A percentile compares a stretch with the other conserved stretches of the same genome.
These are phyloP conservation scores for Piper betle DNA, from an alignment of 164 flowering plant genomes.

Conservation along the genomic window DNA sequence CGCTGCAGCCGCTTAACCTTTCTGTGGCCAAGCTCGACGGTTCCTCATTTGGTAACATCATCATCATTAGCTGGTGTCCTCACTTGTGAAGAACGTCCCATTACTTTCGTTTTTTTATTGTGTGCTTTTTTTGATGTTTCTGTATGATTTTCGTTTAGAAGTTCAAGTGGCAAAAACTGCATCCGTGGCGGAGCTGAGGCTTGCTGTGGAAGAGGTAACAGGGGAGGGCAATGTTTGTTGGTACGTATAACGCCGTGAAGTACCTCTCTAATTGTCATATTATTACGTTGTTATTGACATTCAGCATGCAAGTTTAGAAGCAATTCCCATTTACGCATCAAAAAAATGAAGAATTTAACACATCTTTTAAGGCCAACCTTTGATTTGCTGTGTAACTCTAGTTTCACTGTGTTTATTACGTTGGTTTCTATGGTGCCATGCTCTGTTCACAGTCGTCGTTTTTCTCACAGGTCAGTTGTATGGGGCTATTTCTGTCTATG, in stretches of 20 bases:
- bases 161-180: slow-evolving; percentile 46
- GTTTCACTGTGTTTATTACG: too few species aligned
- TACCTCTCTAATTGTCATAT: not conserved
- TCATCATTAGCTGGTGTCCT: not conserved
- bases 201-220: slow-evolving; percentile 53
- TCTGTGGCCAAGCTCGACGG: slow-evolving; percentile 73
- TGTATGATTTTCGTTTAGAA: slow-evolving; percentile 19
- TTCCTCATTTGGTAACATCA: slow-evolving; percentile 48
- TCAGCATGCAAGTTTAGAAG: too few species aligned
- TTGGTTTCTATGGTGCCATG: not conserved
- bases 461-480: slow-evolving; percentile 53
- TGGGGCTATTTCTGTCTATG: slow-evolving; percentile 88
- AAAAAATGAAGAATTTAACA: too few species aligned
- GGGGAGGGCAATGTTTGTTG: slow-evolving; percentile 62
- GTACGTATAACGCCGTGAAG: slow-evolving; percentile 17
- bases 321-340: too few species aligned
- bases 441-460: not conserved
- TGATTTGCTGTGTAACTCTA: too few species aligned
- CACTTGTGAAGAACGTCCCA: not conserved
- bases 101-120: not conserved
- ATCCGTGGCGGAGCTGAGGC: slow-evolving; percentile 49
- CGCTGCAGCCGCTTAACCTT: slow-evolving; percentile 44
- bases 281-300: not conserved
- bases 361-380: too few species aligned
- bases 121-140: not conserved